These are phyloP conservation scores for Amanita rimosa DNA, from an alignment of 768 basidiomycete genomes.

Conservation along the genomic window DNA sequence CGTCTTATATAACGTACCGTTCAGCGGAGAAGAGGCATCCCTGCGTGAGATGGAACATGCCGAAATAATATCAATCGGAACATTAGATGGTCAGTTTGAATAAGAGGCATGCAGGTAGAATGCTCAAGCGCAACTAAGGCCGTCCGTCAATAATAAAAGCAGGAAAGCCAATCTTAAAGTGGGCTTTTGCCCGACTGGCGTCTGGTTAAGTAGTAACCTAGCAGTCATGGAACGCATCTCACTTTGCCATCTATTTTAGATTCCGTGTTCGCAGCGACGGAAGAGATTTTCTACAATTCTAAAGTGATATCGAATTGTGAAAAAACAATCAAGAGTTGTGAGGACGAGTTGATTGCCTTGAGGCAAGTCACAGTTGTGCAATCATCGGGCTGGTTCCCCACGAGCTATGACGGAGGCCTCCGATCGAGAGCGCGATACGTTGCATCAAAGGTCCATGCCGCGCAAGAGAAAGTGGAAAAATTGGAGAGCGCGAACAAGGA, in stretches of 20 bases:
- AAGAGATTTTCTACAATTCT: slow-evolving; percentile 75
- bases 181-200: slow-evolving; percentile 75
- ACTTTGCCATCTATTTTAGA: slow-evolving; percentile 31
- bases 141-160: slow-evolving; percentile 78
- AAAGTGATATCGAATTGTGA: slow-evolving; percentile 51
- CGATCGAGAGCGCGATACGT: slow-evolving; percentile 57
- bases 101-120: background rate
- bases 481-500: slow-evolving; percentile 64
- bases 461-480: slow-evolving; percentile 53
- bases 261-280: slow-evolving; percentile 64
- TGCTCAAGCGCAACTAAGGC: slow-evolving; percentile 28
- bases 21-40: slow-evolving; percentile 82
- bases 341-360: slow-evolving; percentile 63
- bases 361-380: slow-evolving; percentile 49
- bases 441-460: slow-evolving; percentile 61
- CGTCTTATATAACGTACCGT: slow-evolving; percentile 71
- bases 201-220: slow-evolving; percentile 38
- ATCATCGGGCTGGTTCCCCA: slow-evolving; percentile 22
- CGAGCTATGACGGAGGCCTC: slow-evolving; percentile 31
- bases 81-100: slow-evolving; percentile 46
- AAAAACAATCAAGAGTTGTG: slow-evolving; percentile 54
- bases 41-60: slow-evolving; percentile 81
- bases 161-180: slow-evolving; percentile 83
- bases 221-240: background rate
- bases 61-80: slow-evolving; percentile 75